These are phyloP conservation scores for Calonectria crousiana DNA, from an alignment of 2,329 filamentous ascomycete genomes.

Conservation along the genomic window DNA sequence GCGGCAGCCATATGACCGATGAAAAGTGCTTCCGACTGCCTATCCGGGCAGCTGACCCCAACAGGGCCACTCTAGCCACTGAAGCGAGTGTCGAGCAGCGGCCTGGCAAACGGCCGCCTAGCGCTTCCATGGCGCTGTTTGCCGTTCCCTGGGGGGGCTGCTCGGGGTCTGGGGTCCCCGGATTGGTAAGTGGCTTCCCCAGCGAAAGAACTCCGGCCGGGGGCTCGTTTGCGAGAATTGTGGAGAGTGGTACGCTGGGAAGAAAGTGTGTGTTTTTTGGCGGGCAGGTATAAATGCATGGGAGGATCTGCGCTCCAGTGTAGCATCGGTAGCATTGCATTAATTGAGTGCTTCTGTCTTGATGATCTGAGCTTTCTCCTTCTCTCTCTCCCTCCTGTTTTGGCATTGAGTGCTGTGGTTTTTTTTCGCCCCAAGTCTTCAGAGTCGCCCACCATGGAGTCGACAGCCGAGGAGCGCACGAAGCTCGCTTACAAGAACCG, in stretches of 20 bases:
- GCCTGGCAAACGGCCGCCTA: neutral
- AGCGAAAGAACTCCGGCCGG: constrained; percentile 12
- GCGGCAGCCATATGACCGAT: constrained; percentile 16
- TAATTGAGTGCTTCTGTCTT: neutral
- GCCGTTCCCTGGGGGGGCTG: neutral
- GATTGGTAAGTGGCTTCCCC: constrained; percentile 28
- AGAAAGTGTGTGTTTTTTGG: neutral
- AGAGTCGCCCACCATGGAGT: constrained; percentile 28
- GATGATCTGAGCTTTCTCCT: neutral
- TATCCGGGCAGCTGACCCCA: constrained; percentile 17
- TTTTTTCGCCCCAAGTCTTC: neutral
- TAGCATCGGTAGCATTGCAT: neutral
- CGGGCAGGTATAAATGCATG: constrained; percentile 11
- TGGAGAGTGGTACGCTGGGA: neutral
- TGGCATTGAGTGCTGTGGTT: neutral
- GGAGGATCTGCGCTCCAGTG: constrained; percentile 6
- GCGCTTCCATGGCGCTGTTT: neutral
- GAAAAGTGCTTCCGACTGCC: constrained; percentile 29
- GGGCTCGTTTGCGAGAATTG: constrained; percentile 8
- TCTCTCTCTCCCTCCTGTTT: neutral
- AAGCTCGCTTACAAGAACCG: constrained; percentile 41
- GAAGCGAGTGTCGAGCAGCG: neutral
- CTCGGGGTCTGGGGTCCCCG: constrained; percentile 38
- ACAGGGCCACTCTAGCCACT: constrained; percentile 27
- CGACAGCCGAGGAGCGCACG: constrained; percentile 28